phyloP scores from a whole-genome alignment of 2,329 filamentous ascomycete genomes.

The Aspergillus floridensis region DNA sequence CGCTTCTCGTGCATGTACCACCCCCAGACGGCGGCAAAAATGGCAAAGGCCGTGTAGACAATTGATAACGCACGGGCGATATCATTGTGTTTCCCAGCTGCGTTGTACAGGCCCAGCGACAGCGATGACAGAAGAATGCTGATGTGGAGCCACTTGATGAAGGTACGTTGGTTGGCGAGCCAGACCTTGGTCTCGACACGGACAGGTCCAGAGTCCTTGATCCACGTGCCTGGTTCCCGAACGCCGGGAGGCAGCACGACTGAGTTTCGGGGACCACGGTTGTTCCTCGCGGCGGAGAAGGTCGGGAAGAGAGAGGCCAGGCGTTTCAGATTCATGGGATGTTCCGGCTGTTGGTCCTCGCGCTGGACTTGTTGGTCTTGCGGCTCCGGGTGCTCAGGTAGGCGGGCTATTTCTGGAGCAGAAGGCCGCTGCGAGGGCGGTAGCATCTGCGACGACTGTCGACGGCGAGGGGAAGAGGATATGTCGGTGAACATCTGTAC shows the following conservation, averaged over 20 bases:
- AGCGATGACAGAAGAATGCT: slow-evolving; percentile 80
- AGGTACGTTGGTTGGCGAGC: slow-evolving; percentile 97
- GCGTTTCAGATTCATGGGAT: slow-evolving; percentile 52
- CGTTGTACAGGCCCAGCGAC: slow-evolving; percentile 82
- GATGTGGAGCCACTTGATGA: slow-evolving; percentile 98
- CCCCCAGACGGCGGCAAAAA: slow-evolving; percentile 84
- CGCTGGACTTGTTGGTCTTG: slow-evolving; percentile 29
- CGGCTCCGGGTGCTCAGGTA: slow-evolving; percentile 40
- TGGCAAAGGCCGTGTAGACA: slow-evolving; percentile 75
- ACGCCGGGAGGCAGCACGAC: slow-evolving; percentile 77
- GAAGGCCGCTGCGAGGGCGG: slow-evolving; percentile 22
- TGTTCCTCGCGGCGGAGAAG: slow-evolving; percentile 78
- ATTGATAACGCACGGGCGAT: slow-evolving; percentile 77
- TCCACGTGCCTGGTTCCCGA: slow-evolving; percentile 77
- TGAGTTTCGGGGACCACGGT: slow-evolving; percentile 52
- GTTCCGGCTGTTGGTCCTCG: slow-evolving; percentile 14
- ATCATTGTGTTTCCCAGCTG: slow-evolving; percentile 71
- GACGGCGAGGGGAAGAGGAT: slow-evolving; percentile 23
- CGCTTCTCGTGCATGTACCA: slow-evolving; percentile 77
- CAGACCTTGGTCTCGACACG: slow-evolving; percentile 97
- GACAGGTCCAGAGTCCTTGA: slow-evolving; percentile 90
- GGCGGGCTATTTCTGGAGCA: slow-evolving; percentile 37
- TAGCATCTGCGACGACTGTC: slow-evolving; percentile 26
- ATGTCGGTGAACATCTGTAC: slow-evolving; percentile 27
- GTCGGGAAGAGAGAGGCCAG: slow-evolving; percentile 74